A percentile compares a stretch with the other conserved stretches of the same genome.
Conservation (phyloP, 345 rosid species). For the Cardamine resedifolia region DNA sequence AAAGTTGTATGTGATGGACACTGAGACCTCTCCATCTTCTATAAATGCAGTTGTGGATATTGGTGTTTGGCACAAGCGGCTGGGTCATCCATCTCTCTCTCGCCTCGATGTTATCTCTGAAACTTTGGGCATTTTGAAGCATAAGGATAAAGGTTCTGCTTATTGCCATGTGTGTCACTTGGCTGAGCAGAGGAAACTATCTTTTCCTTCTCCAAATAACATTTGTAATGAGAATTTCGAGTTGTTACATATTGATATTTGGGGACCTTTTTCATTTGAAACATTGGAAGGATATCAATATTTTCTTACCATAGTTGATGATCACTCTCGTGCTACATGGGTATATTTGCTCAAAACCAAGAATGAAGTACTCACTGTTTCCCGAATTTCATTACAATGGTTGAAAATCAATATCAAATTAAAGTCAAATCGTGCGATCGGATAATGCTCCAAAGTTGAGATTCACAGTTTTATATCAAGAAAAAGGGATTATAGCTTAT, state of each 20-base stretch:
- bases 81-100: neutral
- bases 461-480: no score
- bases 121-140: neutral
- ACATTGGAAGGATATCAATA: neutral
- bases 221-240: neutral
- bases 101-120: neutral
- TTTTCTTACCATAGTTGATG: neutral
- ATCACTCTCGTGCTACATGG: neutral
- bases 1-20: neutral
- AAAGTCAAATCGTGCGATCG: no score
- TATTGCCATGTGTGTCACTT: neutral
- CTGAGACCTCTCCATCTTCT: no score
- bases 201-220: neutral
- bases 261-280: neutral
- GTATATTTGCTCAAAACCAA: neutral
- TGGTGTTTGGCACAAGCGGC: neutral
- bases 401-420: no score
- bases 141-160: neutral
- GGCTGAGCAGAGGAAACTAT: no score
- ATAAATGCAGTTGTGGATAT: neutral
- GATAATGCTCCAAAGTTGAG: no score
- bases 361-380: neutral
- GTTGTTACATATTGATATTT: neutral
- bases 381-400: neutral
- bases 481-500: no score